phyloP scores from a whole-genome alignment of 2,329 filamentous ascomycete species.

The Sclerotinia trifoliorum region DNA sequence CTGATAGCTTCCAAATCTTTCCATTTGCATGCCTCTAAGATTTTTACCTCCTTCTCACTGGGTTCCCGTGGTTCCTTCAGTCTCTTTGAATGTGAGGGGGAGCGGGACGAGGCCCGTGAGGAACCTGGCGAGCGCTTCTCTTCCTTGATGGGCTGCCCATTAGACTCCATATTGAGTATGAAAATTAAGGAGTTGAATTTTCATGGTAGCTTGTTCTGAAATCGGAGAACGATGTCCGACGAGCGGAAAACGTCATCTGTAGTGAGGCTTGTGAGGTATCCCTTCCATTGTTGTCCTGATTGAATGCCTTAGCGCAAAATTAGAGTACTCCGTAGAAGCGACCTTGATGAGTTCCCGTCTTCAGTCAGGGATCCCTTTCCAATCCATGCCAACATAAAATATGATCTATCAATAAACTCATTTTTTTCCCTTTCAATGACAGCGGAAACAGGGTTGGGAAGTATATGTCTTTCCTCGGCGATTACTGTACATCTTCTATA shows the following conservation, averaged over 20 bases:
- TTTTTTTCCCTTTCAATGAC: background rate
- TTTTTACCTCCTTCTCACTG: conserved; percentile 46
- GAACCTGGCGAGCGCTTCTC: conserved; percentile 22
- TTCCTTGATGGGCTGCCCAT: conserved; percentile 31
- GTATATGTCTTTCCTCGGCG: background rate
- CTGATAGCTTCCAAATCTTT: conserved; percentile 57
- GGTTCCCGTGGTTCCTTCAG: conserved; percentile 14
- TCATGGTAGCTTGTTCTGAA: conserved; percentile 30
- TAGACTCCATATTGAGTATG: conserved; percentile 37
- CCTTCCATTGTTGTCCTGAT: conserved; percentile 8
- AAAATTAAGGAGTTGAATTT: conserved; percentile 28
- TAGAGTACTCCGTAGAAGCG: conserved; percentile 2
- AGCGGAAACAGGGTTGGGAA: background rate
- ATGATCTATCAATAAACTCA: conserved; percentile 26
- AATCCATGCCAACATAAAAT: conserved; percentile 25
- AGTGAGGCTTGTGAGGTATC: background rate
- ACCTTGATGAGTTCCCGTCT: conserved; percentile 12
- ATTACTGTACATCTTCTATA: background rate
- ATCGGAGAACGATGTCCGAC: conserved; percentile 5
- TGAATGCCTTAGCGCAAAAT: conserved; percentile 12
- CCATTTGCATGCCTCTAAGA: conserved; percentile 59
- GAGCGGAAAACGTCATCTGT: background rate
- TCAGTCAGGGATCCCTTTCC: conserved; percentile 9
- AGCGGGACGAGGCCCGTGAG: conserved; percentile 21
- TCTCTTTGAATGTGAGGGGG: conserved; percentile 10